These are phyloP conservation scores for Colletotrichum phormii DNA, from an alignment of 2,329 filamentous ascomycete genomes.

Conservation along the genomic window DNA sequence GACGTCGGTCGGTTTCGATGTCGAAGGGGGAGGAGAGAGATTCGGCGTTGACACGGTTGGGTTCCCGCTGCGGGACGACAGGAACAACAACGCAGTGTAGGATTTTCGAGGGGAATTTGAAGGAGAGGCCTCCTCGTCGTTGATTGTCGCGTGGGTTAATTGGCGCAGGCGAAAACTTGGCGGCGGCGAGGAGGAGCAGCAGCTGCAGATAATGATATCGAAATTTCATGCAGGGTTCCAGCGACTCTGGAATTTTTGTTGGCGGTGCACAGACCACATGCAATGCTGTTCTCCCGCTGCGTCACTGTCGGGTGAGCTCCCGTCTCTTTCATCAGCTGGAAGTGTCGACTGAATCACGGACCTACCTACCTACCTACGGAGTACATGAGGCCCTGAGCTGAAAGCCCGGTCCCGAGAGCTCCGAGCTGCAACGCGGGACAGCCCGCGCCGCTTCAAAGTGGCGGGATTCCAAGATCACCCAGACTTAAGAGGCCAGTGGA, in stretches of 20 bases:
- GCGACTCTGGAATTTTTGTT: constrained; percentile 32
- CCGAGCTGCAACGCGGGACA: neutral
- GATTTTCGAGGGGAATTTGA: neutral
- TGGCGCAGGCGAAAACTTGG: constrained; percentile 31
- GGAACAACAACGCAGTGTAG: neutral
- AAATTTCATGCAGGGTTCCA: constrained; percentile 35
- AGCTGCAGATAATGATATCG: constrained; percentile 25
- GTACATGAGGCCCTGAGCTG: neutral
- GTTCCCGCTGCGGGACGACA: constrained; percentile 1
- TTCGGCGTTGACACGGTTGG: neutral
- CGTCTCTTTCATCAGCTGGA: neutral
- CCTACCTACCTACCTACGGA: too few relatives aligned
- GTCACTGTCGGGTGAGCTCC: constrained; percentile 23
- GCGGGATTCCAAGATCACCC: neutral
- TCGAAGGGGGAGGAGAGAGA: neutral
- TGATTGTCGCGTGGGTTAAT: constrained; percentile 24
- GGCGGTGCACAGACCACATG: constrained; percentile 26
- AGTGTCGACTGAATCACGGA: neutral
- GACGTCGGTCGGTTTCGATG: constrained; percentile 7
- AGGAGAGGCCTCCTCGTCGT: constrained; percentile 26
- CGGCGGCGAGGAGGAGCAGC: constrained; percentile 33
- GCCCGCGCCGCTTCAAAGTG: neutral
- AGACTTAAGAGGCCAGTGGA: neutral
- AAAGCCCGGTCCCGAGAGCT: neutral
- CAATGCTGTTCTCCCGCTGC: constrained; percentile 23